Evolutionary conservation across 495 filamentous ascomycete species (phyloP), one percentile per base, ranked within the genome.

Genomic region (Chlorociboria aeruginascens): DNA sequence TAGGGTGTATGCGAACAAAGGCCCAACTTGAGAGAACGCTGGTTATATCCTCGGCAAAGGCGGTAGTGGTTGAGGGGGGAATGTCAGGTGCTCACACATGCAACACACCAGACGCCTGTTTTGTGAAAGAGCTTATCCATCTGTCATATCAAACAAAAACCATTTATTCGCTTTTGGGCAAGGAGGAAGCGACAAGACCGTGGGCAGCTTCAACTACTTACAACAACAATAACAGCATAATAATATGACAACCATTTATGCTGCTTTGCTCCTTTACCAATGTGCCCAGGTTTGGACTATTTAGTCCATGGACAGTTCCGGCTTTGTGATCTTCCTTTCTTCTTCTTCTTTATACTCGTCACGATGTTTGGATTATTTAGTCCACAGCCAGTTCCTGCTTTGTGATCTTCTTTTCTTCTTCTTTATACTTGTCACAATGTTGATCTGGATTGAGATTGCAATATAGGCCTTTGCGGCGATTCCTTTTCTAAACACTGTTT

Each of bases 181-280:
- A 40, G 38, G 38, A 40, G 32, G 30, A 45, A 45, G 29, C n/a
- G n/a, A 45, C 43, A 16, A 45, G 34, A 45, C 13, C 43, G 25
- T 45, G 43, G 32, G 43, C 43, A 13, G 2, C 43, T 45, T 45
- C 43, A 20, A 30, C 13, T 45, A 2, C 31, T 29, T 45, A 2
- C 31, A 40, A 40, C 38, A 17, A 40, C 17, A 45, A 35, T 20
- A 45, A 45, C 43, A n/a, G n/a, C n/a, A n/a, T n/a, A 45, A 45
- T n/a, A 45, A 6, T 45, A 33, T 8, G 43, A n/a, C 43, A 35
- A 45, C 38, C 38, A 40, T 40, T 11, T 13, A 45, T 29, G 1
- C 31, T 45, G 43, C 30, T 17, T 29, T 45, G 43, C 43, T 45
- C 43, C 6, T 45, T 33, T 30, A 30, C 25, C 2, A 45, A 40